Base-by-base conservation (phyloP, 1,284 basidiomycete species). In the Caloboletus firmus region DNA sequence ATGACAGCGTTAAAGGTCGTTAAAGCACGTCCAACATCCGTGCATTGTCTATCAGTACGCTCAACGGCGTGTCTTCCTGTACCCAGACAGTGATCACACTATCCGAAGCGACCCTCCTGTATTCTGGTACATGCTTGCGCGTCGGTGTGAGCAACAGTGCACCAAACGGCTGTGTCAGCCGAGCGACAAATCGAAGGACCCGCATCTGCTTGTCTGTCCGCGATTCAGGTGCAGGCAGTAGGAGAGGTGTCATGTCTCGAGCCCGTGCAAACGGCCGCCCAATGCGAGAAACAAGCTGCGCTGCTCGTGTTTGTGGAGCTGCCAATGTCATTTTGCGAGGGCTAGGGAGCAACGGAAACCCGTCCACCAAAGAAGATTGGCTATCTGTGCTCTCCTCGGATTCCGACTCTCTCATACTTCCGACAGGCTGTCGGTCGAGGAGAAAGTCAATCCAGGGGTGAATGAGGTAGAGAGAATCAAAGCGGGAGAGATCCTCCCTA, bases 161-260 rank as follows among this genome's bases (percentile, higher is more conserved):
- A 9, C 55, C 49, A 5, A 59, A 59, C 1, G 59, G 43, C 8
- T 24, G 37, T n/a, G 34, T 17, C 24, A 59, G 40, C 8, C 48
- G 58, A 39, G 41, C 40, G 7, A 60, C 7, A 9, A 51, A 20
- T 15, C 13, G 28, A 8, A 41, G 36, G 12, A 32, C 53, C 31
- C 12, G 28, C 9, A 2, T 26, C 36, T 26, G 45, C 28, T 34
- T 59, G 18, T 37, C 12, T 9, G 13, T 20, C 4, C 18, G 18
- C 18, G 36, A 20, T 20, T 20, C 20, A 11, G 18, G 7, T 3
- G 34, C 20, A 6, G 56, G 49, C 11, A 28, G 42, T 5, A 2
- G 24, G 24, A 32, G 42, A 13, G 48, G 26, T 11, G 1, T 4
- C 4, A 1, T 15, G 4, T 45, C 20, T 40, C 7, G 5, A 5